These are phyloP conservation scores for Botrytis byssoidea DNA, from an alignment of 2,329 filamentous ascomycete genomes.

Conservation along the genomic window DNA sequence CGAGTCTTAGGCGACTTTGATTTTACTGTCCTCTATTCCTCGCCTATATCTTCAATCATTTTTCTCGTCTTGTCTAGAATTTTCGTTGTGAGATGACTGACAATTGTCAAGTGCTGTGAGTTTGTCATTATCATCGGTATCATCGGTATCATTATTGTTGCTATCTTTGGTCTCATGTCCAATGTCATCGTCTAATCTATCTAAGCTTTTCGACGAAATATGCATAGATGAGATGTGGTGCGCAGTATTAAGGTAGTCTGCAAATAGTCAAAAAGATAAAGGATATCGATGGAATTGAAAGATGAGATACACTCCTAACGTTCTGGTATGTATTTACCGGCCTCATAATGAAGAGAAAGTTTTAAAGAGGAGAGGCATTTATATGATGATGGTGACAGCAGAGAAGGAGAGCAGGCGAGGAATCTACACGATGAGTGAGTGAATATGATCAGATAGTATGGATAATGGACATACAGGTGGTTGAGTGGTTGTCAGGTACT, in stretches of 20 bases:
- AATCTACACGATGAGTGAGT: not conserved
- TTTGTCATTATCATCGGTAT: not conserved
- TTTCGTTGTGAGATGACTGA: not conserved
- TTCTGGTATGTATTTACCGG: not conserved
- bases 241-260: not conserved
- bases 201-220: not conserved
- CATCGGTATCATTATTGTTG: not conserved
- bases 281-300: not conserved
- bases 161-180: not conserved
- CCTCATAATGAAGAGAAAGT: not conserved
- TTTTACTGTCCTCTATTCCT: not conserved
- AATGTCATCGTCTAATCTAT: not conserved
- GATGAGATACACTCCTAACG: not conserved
- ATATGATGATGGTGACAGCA: not conserved
- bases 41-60: not conserved
- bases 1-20: not conserved
- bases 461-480: not conserved
- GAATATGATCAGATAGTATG: not conserved
- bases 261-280: not conserved
- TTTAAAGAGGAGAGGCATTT: not conserved
- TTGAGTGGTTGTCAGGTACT: not conserved
- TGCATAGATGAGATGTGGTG: not conserved
- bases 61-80: not conserved
- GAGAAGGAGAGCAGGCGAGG: not conserved
- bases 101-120: not conserved